Percentiles rank a stretch among this genome's conserved stretches.
Conservation (phyloP, 1,284 basidiomycete species). For the Rhodotorula mucilaginosa region DNA sequence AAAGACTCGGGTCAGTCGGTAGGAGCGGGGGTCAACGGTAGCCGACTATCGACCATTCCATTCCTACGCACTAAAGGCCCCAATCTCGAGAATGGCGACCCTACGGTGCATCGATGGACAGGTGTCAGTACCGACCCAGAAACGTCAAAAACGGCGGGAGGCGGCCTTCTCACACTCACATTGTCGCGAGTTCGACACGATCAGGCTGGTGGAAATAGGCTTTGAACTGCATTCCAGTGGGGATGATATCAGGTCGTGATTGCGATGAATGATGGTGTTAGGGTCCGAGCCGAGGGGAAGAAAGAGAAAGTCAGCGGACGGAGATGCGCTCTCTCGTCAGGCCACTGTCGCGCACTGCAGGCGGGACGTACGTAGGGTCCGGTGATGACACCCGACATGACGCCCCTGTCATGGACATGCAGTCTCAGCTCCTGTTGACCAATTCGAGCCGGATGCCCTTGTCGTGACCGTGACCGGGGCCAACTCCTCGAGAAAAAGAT, state of each 20-base stretch:
- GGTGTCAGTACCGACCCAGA: neutral
- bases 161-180: slow-evolving; percentile 63
- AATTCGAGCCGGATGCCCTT: too few relatives aligned
- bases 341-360: neutral
- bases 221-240: slow-evolving; percentile 32
- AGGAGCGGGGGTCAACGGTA: slow-evolving; percentile 59
- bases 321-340: too few relatives aligned
- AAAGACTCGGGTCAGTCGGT: neutral
- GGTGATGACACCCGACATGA: slow-evolving; percentile 83
- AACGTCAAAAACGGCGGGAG: too few relatives aligned
- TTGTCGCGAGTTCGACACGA: slow-evolving; percentile 62
- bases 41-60: neutral
- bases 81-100: slow-evolving; percentile 63
- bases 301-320: neutral
- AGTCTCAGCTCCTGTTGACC: neutral
- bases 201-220: slow-evolving; percentile 69
- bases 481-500: too few relatives aligned
- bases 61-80: slow-evolving; percentile 72
- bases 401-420: slow-evolving; percentile 13
- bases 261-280: too few relatives aligned
- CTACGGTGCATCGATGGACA: neutral
- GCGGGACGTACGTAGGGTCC: slow-evolving; percentile 50
- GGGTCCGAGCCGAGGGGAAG: too few relatives aligned
- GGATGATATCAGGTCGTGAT: neutral
- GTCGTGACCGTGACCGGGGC: neutral